Evolutionary conservation across 2,329 filamentous ascomycete genomes (phyloP), one percentile per base, ranked within the genome.

Genomic region (Blastomyces emzantsi): DNA sequence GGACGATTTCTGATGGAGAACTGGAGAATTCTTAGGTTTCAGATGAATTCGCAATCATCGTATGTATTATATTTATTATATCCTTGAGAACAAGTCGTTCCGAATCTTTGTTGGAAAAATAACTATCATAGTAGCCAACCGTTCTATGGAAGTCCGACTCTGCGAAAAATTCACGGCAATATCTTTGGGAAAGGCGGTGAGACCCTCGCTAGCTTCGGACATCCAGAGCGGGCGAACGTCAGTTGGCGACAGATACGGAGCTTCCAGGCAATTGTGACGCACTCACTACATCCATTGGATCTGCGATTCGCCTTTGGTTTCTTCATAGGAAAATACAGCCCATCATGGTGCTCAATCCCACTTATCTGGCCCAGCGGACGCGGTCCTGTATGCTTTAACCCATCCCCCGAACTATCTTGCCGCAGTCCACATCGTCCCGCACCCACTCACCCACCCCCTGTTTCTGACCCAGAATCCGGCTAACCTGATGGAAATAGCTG

Each of bases 261-360:
- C n/a, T 30, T 39, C 36, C 13, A 59, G 43, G 56, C 22, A 47
- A 47, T n/a, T 30, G 57, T 47, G 57, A 60, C 39, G 25, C 25
- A 22, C 5, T 57, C 30, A 22, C 25, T 25, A 60, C 58, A 60
- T 28, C 41, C 25, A 60, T 60, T 17, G 41, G 30, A 41, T 28
- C 60, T n/a, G 47, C 60, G 45, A 54, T 61, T 30, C 49, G 15
- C 28, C 30, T 22, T 19, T 25, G 30, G 19, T 22, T n/a, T 22
- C 22, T 25, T 28, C 4, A n/a, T 13, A 61, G 47, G 43, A 41
- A 54, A 25, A 30, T 30, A 33, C 45, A 33, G 56, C 43, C 64
- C 80, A 82, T 73, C 71, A 92, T 92, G 90, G 87, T 91, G 77
- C 92, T 97, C 80, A 90, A 92, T 79, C 91, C 93, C 70, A 97